Conservation (phyloP, 108 stramenopile genomes). For the Skeletonema grethae region DNA sequence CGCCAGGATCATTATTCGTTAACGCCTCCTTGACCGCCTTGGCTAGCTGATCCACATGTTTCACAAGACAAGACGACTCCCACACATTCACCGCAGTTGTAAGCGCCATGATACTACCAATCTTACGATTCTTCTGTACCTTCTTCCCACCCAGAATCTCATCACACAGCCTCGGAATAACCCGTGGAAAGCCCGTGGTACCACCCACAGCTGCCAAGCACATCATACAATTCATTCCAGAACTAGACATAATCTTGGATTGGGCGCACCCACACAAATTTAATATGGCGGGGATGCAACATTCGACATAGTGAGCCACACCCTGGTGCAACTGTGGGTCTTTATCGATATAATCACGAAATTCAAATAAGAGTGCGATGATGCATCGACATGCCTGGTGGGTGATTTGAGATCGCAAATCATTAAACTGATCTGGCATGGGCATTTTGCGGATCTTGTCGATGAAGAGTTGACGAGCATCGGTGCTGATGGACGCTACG, state of each 20-base stretch:
- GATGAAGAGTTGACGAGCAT: constrained; percentile 37
- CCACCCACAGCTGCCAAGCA: constrained; percentile 32
- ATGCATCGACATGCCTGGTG: constrained; percentile 39
- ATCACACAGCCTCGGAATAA: constrained; percentile 33
- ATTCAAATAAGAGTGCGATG: constrained; percentile 28
- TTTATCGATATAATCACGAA: constrained; percentile 22
- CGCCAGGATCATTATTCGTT: constrained; percentile 46
- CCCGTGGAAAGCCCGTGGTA: constrained; percentile 21
- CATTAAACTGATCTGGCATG: constrained; percentile 41
- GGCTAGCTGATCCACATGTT: constrained; percentile 21
- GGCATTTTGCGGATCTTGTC: constrained; percentile 46
- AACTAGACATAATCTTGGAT: constrained; percentile 47
- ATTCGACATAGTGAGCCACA: constrained; percentile 39
- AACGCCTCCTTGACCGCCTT: constrained; percentile 41
- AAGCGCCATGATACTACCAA: constrained; percentile 39
- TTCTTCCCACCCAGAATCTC: constrained; percentile 44
- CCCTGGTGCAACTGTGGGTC: constrained; percentile 22
- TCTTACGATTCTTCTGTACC: constrained; percentile 42
- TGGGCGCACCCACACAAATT: constrained; percentile 34
- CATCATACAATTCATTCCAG: constrained; percentile 42
- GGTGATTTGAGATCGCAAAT: constrained; percentile 55
- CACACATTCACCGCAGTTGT: constrained; percentile 40
- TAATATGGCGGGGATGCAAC: constrained; percentile 37
- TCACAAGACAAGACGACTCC: constrained; percentile 28
- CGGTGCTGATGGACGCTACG: constrained; percentile 5